Evolutionary conservation across 345 rosid genomes (phyloP), one percentile per base, ranked within the genome.

Genomic region (Draba incana): DNA sequence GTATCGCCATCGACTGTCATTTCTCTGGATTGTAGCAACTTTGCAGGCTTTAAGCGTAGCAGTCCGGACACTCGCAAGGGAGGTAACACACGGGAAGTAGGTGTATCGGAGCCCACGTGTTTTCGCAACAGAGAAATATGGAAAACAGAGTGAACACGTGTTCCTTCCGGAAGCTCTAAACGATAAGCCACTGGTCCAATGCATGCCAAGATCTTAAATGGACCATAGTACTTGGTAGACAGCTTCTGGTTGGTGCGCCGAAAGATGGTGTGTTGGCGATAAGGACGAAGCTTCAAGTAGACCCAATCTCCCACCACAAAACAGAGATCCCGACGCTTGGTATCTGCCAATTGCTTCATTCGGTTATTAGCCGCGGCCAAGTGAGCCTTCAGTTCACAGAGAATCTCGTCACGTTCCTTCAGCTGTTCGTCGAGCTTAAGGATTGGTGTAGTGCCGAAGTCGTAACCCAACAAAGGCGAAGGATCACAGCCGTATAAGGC

Each of bases 241-340:
- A 58, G n/a, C 28, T 58, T 58, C 23, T 58, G 64, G 7, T 10
- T 16, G 0, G 46, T 14, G 0, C 8, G 28, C 1, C 48, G 30
- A 9, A 58, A 58, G 1, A 58, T 24, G 9, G 45, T 3, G 5
- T 20, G 28, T 39, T 58, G 64, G 11, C 46, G 5, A 9, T 41
- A 41, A 1, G 27, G 64, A 3, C 20, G 31, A 5, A 39, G 20
- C 28, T 25, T 25, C 3, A 25, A 25, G 28, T 25, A 25, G 1
- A 58, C 64, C 64, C 64, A 58, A 10, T 58, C 64, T 0, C 64
- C 64, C 0, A 35, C 48, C 1, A 5, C 28, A 20, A 39, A 58
- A 1, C 1, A 2, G 1, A 33, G 5, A 10, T 58, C 64, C 3
- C 47, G 4, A 0, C 47, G 1, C 5, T 38, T 37, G 0, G 24